These are phyloP conservation scores for Stachybotrys echinatus DNA, from an alignment of 2,329 filamentous ascomycete genomes.

Conservation along the genomic window DNA sequence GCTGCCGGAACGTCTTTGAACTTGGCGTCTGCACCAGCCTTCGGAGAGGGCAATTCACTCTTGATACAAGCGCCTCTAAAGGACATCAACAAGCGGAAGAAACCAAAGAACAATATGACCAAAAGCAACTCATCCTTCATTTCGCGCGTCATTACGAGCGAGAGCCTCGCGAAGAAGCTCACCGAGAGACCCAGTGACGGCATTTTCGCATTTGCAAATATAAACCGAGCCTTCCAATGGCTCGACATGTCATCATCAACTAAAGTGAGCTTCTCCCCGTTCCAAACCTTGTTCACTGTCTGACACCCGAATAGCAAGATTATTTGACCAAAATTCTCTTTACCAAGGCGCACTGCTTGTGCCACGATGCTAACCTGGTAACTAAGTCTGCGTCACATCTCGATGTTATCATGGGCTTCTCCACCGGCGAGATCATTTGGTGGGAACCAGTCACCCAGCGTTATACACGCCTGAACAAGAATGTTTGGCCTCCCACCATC, in stretches of 20 bases:
- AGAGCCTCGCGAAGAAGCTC: conserved; percentile 71
- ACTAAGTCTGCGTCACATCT: conserved; percentile 78
- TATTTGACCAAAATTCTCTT: conserved; percentile 95
- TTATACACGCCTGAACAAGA: conserved; percentile 94
- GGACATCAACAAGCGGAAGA: conserved; percentile 74
- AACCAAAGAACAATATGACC: conserved; percentile 96
- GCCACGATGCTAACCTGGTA: conserved; percentile 82
- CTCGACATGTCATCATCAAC: conserved; percentile 74
- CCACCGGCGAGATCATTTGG: conserved; percentile 96
- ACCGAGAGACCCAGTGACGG: conserved; percentile 74
- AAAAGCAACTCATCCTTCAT: conserved; percentile 99
- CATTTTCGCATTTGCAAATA: conserved; percentile 87
- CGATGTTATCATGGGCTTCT: conserved; percentile 93
- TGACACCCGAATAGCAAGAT: conserved; percentile 58
- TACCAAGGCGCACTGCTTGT: conserved; percentile 91
- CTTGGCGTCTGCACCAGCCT: conserved; percentile 55
- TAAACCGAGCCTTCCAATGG: conserved; percentile 96
- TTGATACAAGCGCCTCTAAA: conserved; percentile 59
- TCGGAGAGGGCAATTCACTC: conserved; percentile 80
- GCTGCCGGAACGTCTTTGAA: conserved; percentile 33
- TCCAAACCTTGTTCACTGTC: background rate
- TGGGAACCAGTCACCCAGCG: conserved; percentile 96
- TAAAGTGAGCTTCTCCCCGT: conserved; percentile 44
- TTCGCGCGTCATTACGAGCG: conserved; percentile 90
- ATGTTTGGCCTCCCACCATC: conserved; percentile 44